Base-by-base conservation (phyloP, 2,329 filamentous ascomycete species). In the Onygenales sp. region DNA sequence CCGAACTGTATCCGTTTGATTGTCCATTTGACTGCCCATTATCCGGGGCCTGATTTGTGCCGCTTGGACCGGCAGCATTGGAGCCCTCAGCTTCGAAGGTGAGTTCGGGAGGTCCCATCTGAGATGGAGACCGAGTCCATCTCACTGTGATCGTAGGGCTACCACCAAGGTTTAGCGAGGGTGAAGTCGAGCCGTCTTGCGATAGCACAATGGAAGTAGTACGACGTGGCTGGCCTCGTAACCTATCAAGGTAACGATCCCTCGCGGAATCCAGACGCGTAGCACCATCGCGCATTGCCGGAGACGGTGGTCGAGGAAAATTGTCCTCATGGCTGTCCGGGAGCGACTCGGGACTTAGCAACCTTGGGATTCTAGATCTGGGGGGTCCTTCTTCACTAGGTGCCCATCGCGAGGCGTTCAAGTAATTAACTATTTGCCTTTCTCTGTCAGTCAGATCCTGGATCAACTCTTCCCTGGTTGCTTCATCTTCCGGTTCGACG, bases 381-480 rank as follows among this genome's bases (percentile, higher is more conserved):
- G 48, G 47, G 11, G 39, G 44, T 2, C 56, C 56, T 49, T 57
- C 58, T 50, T 59, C 57, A 52, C 54, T 57, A 17, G 57, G 51
- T 34, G 67, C 65, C 66, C 66, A 72, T 42, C 70, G 66, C 42
- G 69, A 67, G 21, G 68, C 66, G 55, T 72, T 71, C 55, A 74
- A 56, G 51, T 71, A 71, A 46, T 74, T 70, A 54, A 74, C 65
- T 36, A 74, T 70, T 52, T 70, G 61, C 51, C 71, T 66, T 58
- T 74, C 72, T 49, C 70, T 65, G 51, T 72, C 68, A 3, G 66
- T 69, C 47, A 73, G 65, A 52, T 70, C 67, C 44, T 70, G 65
- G 36, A 70, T 62, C 49, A 69, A 52, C 47, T 60, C 66, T 51
- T 72, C 70, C 37, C 68, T 67, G 42, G 67, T 53, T 11, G 63